These are phyloP conservation scores for Neonectria neomacrospora DNA, from an alignment of 2,329 filamentous ascomycete species.

Conservation along the genomic window DNA sequence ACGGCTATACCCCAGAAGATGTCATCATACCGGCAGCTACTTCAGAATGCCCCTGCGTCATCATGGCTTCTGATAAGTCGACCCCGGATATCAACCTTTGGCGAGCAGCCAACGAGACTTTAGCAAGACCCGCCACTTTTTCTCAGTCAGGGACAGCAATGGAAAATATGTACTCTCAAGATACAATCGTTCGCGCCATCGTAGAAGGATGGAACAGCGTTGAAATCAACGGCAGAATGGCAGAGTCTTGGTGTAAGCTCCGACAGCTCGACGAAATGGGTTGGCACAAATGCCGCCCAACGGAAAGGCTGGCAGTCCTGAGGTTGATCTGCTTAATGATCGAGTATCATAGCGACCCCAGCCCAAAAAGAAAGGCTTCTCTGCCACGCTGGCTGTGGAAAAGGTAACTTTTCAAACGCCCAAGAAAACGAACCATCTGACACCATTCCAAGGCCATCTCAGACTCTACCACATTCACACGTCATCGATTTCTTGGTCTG, in stretches of 20 bases:
- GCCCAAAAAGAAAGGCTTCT: constrained; percentile 17
- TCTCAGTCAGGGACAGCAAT: constrained; percentile 27
- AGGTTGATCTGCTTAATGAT: constrained; percentile 39
- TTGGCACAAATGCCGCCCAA: constrained; percentile 29
- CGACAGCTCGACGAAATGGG: constrained; percentile 41
- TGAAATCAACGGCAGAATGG: constrained; percentile 33
- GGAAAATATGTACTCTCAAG: constrained; percentile 36
- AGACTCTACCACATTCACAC: constrained; percentile 42
- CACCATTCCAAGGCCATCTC: constrained; percentile 38
- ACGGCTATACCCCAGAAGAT: too few species aligned
- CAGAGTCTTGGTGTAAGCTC: constrained; percentile 42
- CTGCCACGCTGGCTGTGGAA: too few species aligned
- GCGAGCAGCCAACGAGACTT: constrained; percentile 40
- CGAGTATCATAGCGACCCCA: constrained; percentile 42
- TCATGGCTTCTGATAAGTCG: neutral
- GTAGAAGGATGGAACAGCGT: constrained; percentile 46
- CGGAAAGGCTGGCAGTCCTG: constrained; percentile 40
- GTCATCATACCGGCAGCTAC: neutral
- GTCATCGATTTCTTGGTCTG: constrained; percentile 47
- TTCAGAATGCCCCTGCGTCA: neutral
- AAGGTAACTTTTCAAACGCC: too few species aligned
- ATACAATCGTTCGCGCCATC: constrained; percentile 39
- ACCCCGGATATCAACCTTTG: constrained; percentile 19
- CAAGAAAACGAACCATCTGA: too few species aligned
- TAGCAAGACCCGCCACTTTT: constrained; percentile 24